These are phyloP conservation scores for Aspergillus luchuensis DNA, from an alignment of 2,329 filamentous ascomycete genomes.

Conservation along the genomic window DNA sequence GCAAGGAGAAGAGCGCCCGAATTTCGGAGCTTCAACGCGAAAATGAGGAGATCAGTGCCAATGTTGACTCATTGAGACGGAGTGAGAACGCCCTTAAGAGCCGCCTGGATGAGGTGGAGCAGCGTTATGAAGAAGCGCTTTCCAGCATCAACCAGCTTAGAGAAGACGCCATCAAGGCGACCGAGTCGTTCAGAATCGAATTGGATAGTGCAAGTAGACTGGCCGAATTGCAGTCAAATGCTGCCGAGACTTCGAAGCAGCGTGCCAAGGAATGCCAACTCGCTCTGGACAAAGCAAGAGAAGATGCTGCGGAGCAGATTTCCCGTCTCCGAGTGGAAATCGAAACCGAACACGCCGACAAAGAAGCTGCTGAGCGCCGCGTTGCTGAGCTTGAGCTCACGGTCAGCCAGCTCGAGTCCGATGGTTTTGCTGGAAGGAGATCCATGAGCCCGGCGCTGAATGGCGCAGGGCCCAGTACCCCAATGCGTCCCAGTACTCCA, in stretches of 20 bases:
- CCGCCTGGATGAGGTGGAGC: constrained; percentile 78
- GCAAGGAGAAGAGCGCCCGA: constrained; percentile 90
- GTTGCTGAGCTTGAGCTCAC: constrained; percentile 66
- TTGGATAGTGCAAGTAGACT: constrained; percentile 78
- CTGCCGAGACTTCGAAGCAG: constrained; percentile 60
- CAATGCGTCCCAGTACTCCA: constrained; percentile 54
- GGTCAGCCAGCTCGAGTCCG: constrained; percentile 62
- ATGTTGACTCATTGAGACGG: constrained; percentile 74
- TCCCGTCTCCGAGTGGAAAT: constrained; percentile 56
- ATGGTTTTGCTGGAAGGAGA: constrained; percentile 47
- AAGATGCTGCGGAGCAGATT: constrained; percentile 63
- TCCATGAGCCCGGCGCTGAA: constrained; percentile 60
- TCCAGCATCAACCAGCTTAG: constrained; percentile 81
- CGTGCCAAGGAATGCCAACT: constrained; percentile 61
- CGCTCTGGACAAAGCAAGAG: constrained; percentile 60
- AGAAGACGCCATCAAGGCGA: constrained; percentile 76
- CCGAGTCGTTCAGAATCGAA: constrained; percentile 85
- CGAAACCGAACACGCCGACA: constrained; percentile 61
- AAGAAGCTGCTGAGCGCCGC: constrained; percentile 62
- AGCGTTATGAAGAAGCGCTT: constrained; percentile 83
- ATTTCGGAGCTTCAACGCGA: constrained; percentile 85
- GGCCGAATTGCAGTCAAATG: constrained; percentile 68
- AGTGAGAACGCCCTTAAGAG: constrained; percentile 78
- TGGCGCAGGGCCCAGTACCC: constrained; percentile 52
- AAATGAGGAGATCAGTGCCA: constrained; percentile 80